Percentiles rank a stretch among this genome's conserved stretches.
These are phyloP conservation scores for Calonectria pteridis DNA, from an alignment of 2,329 filamentous ascomycete genomes.

Conservation along the genomic window DNA sequence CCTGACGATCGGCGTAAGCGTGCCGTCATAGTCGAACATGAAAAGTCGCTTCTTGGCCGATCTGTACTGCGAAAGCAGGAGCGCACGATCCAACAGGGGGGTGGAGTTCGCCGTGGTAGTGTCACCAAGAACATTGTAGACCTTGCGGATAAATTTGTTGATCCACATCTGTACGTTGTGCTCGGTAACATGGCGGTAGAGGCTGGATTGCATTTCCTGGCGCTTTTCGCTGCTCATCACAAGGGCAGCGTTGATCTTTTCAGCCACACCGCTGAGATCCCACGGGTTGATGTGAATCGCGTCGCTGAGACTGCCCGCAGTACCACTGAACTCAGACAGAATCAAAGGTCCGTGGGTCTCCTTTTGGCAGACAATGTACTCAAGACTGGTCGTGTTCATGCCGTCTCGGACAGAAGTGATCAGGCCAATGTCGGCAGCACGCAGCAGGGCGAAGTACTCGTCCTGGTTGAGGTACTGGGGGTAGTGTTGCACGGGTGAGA, in stretches of 20 bases:
- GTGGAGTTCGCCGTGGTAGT: conserved; percentile 82
- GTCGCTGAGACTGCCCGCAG: conserved; percentile 84
- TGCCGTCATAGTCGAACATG: conserved; percentile 99
- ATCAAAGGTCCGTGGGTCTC: conserved; percentile 90
- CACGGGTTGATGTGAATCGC: conserved; percentile 98
- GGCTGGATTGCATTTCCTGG: conserved; percentile 75
- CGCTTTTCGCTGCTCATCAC: conserved; percentile 79
- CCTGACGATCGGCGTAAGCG: conserved; percentile 92
- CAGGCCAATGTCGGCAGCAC: conserved; percentile 89
- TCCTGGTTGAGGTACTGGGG: conserved; percentile 90
- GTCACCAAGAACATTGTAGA: conserved; percentile 84
- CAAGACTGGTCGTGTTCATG: conserved; percentile 97
- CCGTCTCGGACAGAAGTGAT: conserved; percentile 97
- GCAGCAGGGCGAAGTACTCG: conserved; percentile 95
- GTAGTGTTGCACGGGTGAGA: conserved; percentile 93
- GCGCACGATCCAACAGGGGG: conserved; percentile 81
- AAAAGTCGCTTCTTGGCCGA: conserved; percentile 84
- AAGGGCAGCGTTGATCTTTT: conserved; percentile 84
- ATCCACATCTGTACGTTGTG: conserved; percentile 93
- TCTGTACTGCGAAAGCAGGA: conserved; percentile 80
- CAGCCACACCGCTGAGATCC: conserved; percentile 87
- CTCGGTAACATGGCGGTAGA: conserved; percentile 87
- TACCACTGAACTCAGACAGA: conserved; percentile 96
- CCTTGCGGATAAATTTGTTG: conserved; percentile 79
- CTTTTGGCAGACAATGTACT: conserved; percentile 94